Conservation (phyloP, 768 basidiomycete genomes). For the Amyloporia xantha region DNA sequence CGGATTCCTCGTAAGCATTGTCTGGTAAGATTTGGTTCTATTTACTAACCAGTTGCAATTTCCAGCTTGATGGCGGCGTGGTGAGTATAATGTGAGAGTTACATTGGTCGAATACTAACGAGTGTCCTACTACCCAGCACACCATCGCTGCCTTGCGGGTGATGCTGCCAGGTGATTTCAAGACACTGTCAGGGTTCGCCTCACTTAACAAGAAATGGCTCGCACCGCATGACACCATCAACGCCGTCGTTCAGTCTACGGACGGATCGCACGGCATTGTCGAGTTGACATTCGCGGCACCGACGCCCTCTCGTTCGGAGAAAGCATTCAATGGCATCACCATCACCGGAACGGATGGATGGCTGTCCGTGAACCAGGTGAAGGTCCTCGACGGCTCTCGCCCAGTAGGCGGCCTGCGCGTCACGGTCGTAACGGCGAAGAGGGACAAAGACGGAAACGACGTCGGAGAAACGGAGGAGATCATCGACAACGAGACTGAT, state of each 20-base stretch:
- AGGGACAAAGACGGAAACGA: constrained; percentile 37
- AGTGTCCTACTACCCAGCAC: constrained; percentile 38
- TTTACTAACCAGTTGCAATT: not conserved
- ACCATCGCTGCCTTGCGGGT: constrained; percentile 56
- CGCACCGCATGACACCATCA: constrained; percentile 75
- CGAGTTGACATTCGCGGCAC: constrained; percentile 58
- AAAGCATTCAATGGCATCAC: constrained; percentile 30
- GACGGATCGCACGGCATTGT: constrained; percentile 54
- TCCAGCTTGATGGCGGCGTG: constrained; percentile 73
- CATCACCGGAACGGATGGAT: constrained; percentile 59
- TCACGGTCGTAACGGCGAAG: constrained; percentile 29
- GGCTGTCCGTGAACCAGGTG: constrained; percentile 40
- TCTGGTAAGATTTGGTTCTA: constrained; percentile 1
- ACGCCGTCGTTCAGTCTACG: constrained; percentile 38
- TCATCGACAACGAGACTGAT: constrained; percentile 39
- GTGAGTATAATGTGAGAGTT: constrained; percentile 37
- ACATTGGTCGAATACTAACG: too few relatives aligned
- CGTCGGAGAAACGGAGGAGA: constrained; percentile 31
- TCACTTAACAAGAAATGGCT: constrained; percentile 68
- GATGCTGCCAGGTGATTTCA: constrained; percentile 47
- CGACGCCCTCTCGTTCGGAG: constrained; percentile 33
- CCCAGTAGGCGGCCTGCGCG: constrained; percentile 17
- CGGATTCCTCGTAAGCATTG: constrained; percentile 65
- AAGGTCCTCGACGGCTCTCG: constrained; percentile 12
- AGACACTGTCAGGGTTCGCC: constrained; percentile 55